Conservation (phyloP, 768 basidiomycete species). For the Collybiopsis luxurians region DNA sequence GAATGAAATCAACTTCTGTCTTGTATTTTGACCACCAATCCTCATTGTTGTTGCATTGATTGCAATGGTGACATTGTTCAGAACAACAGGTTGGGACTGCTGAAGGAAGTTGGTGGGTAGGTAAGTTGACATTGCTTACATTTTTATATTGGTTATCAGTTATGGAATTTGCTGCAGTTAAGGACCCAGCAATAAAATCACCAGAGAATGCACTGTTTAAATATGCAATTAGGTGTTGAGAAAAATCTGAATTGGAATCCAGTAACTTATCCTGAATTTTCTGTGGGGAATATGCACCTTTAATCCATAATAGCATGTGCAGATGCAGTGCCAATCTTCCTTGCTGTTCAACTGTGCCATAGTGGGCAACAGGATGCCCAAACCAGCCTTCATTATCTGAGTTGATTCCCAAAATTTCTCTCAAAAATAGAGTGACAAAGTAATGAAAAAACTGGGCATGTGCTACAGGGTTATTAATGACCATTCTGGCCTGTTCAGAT, state of each 20-base stretch:
- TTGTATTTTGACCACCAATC: neutral
- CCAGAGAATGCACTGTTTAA: slow-evolving; percentile 2
- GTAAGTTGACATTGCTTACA: neutral
- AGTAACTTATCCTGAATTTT: slow-evolving; percentile 4
- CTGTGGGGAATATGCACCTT: neutral
- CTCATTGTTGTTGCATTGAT: neutral
- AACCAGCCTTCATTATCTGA: slow-evolving; percentile 8
- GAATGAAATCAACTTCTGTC: neutral
- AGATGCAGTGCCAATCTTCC: too few relatives aligned
- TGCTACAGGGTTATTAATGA: slow-evolving; percentile 14
- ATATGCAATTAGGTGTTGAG: neutral
- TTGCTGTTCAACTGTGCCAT: slow-evolving; percentile 23
- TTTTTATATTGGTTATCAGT: neutral
- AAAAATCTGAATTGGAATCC: neutral
- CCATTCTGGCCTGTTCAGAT: neutral
- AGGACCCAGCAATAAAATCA: slow-evolving; percentile 1
- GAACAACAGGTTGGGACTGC: neutral
- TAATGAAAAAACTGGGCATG: slow-evolving; percentile 18
- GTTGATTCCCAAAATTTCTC: slow-evolving; percentile 9
- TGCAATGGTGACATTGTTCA: neutral
- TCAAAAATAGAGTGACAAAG: slow-evolving; percentile 15
- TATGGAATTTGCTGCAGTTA: neutral
- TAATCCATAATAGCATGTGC: slow-evolving; percentile 21
- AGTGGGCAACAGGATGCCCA: slow-evolving; percentile 15
- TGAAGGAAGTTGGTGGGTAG: neutral